A percentile compares a stretch with the other conserved stretches of the same genome.
Evolutionary conservation across 257 asterid species (phyloP).

Genomic region (Mitragyna speciosa): DNA sequence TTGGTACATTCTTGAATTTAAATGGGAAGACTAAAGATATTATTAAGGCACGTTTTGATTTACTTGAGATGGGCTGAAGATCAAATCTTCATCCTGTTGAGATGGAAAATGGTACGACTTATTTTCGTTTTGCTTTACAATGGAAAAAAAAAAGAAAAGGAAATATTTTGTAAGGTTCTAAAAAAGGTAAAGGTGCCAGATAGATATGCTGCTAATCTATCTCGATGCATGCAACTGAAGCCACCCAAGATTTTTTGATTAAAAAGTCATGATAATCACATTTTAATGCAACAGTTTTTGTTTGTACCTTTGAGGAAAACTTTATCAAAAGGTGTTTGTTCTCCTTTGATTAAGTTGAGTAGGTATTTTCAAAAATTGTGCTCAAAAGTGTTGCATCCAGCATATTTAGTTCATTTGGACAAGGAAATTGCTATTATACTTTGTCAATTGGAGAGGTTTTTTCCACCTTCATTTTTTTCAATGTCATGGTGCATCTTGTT

Average conservation of each 20-base stretch:
- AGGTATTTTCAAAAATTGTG: neutral
- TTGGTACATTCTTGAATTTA: neutral
- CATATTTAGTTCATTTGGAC: neutral
- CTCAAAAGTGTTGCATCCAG: neutral
- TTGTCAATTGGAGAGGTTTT: neutral
- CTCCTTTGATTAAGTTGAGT: neutral
- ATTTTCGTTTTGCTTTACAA: neutral
- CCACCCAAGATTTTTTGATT: neutral
- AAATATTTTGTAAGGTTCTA: neutral
- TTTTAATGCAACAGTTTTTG: neutral
- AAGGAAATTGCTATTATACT: neutral
- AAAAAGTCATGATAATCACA: neutral
- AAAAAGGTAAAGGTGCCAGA: neutral
- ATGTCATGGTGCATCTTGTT: neutral
- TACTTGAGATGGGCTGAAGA: neutral
- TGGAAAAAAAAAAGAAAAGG: neutral
- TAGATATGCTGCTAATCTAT: neutral
- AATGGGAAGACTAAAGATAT: neutral
- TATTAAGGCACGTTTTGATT: neutral
- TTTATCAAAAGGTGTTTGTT: neutral
- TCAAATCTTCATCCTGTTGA: neutral
- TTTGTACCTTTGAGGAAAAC: neutral
- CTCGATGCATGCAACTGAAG: neutral
- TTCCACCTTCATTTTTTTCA: neutral
- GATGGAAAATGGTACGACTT: neutral